A percentile compares a stretch with the other conserved stretches of the same genome.
Evolutionary conservation across 306 rosid genomes (phyloP).

Genomic region (Cicer judaicum): DNA sequence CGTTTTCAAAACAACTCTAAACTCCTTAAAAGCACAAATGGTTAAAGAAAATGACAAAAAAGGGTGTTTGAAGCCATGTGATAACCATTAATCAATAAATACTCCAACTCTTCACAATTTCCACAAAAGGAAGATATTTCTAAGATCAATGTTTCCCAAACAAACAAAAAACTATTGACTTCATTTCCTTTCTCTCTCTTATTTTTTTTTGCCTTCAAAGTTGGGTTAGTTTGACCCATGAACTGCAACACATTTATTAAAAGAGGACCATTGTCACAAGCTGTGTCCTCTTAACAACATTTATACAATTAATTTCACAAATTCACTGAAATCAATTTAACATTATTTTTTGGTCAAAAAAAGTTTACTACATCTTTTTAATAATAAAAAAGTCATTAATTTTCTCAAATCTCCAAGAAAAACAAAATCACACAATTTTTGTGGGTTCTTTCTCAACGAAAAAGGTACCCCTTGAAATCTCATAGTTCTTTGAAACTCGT

Average conservation of each 20-base stretch:
- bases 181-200: conserved; percentile 40
- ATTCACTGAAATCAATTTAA: conserved; percentile 27
- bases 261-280: conserved; percentile 51
- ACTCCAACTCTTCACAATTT: conserved; percentile 16
- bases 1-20: no score
- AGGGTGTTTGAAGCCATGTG: conserved; percentile 12
- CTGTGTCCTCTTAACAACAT: conserved; percentile 50
- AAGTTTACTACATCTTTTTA: not conserved
- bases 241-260: conserved; percentile 50
- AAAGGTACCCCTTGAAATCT: conserved; percentile 43
- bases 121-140: conserved; percentile 44
- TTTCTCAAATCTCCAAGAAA: conserved; percentile 39
- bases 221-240: conserved; percentile 58
- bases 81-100: conserved; percentile 10
- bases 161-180: conserved; percentile 6
- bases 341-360: not conserved
- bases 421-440: conserved; percentile 56
- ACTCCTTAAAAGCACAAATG: not conserved
- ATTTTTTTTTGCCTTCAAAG: conserved; percentile 38
- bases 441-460: conserved; percentile 51
- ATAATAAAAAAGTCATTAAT: conserved; percentile 16
- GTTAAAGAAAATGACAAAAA: not conserved
- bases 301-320: conserved; percentile 28
- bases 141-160: conserved; percentile 6
- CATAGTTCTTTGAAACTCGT: conserved; percentile 35